phyloP scores from a whole-genome alignment of 2,329 filamentous ascomycete genomes.

The Apiospora rasikravindrae region DNA sequence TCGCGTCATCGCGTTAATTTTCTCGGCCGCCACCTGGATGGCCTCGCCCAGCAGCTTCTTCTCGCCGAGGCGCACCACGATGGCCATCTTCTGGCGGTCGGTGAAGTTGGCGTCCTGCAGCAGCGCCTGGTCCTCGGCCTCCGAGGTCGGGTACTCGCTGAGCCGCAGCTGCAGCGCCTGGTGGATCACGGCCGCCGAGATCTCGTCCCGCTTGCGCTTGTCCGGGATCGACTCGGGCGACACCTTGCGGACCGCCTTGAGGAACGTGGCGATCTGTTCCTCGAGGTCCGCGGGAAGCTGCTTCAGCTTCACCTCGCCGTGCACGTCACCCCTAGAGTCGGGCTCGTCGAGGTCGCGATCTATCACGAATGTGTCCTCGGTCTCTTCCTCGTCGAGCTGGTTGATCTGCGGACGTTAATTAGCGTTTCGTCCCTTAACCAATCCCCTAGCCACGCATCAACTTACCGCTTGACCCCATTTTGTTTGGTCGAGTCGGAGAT shows the following conservation, averaged over 20 bases:
- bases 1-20: conserved; percentile 28
- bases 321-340: conserved; percentile 52
- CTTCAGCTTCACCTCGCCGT: conserved; percentile 43
- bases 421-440: conserved; percentile 24
- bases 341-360: conserved; percentile 60
- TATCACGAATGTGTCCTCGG: conserved; percentile 78
- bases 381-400: conserved; percentile 64
- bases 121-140: conserved; percentile 47
- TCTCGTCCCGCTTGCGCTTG: conserved; percentile 55
- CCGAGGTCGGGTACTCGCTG: conserved; percentile 48
- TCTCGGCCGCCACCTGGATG: conserved; percentile 43
- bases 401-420: conserved; percentile 40
- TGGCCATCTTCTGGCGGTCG: conserved; percentile 61
- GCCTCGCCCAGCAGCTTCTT: conserved; percentile 68
- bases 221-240: conserved; percentile 49
- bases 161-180: conserved; percentile 45
- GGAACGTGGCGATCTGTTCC: conserved; percentile 55
- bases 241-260: conserved; percentile 55
- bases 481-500: conserved; percentile 44
- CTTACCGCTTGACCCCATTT: conserved; percentile 51
- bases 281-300: conserved; percentile 56
- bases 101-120: conserved; percentile 37
- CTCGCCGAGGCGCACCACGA: conserved; percentile 73
- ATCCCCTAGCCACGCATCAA: conserved; percentile 7
- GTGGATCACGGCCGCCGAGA: conserved; percentile 47